These are phyloP conservation scores for Globisporangium nagaii DNA, from an alignment of 352 stramenopile species.

Conservation along the genomic window DNA sequence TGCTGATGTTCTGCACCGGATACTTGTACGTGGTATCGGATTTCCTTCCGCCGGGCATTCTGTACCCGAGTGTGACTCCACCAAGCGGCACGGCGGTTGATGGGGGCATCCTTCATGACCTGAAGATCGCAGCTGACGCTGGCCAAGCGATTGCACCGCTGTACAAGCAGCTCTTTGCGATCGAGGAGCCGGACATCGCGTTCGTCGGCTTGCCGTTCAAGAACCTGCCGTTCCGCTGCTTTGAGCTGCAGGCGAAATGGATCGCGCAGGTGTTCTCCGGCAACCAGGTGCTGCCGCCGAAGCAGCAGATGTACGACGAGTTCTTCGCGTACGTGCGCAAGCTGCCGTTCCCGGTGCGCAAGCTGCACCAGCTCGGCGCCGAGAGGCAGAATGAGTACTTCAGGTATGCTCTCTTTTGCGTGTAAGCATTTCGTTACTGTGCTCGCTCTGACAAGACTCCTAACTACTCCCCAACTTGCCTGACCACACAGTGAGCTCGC, in stretches of 20 bases:
- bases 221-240: conserved; percentile 77
- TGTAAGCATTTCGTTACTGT: no score
- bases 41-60: conserved; percentile 34
- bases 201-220: conserved; percentile 73
- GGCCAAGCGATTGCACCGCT: conserved; percentile 47
- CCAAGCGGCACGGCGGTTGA: conserved; percentile 12
- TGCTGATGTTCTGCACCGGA: conserved; percentile 77
- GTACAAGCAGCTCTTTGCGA: conserved; percentile 76
- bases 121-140: conserved; percentile 26
- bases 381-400: conserved; percentile 48
- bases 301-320: conserved; percentile 64
- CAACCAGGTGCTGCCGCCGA: conserved; percentile 33
- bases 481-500: conserved; percentile 39
- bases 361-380: conserved; percentile 64
- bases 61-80: conserved; percentile 29
- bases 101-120: conserved; percentile 16
- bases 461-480: no score
- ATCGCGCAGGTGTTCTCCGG: conserved; percentile 50
- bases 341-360: conserved; percentile 39
- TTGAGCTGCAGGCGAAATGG: conserved; percentile 76
- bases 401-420: conserved; percentile 25
- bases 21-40: conserved; percentile 64
- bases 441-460: no score
- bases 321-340: conserved; percentile 39
- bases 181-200: conserved; percentile 63